These are phyloP conservation scores for Kockiozyma suomiensis DNA, from an alignment of 805 yeast genomes.

Conservation along the genomic window DNA sequence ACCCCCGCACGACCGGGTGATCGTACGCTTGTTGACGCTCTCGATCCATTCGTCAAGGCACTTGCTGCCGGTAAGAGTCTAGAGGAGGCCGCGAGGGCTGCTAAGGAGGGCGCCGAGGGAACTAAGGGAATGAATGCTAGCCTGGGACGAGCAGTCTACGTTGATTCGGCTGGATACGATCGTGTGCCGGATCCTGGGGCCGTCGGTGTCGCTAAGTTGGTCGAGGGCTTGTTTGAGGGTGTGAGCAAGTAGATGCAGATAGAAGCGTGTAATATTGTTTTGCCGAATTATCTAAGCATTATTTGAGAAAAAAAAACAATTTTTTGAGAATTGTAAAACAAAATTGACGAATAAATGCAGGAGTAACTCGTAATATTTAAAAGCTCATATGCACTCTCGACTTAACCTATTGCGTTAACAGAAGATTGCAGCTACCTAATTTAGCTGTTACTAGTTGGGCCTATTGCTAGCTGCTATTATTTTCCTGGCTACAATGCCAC, in stretches of 20 bases:
- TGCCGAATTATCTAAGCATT: too few species aligned
- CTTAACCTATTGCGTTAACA: too few species aligned
- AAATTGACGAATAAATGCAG: too few species aligned
- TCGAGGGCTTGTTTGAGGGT: conserved; percentile 47
- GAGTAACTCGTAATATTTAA: too few species aligned
- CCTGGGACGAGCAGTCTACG: conserved; percentile 94
- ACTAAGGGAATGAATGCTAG: conserved; percentile 78
- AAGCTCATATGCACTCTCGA: too few species aligned
- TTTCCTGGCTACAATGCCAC: too few species aligned
- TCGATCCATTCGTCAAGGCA: conserved; percentile 80
- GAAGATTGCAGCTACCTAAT: too few species aligned
- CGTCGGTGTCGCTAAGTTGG: conserved; percentile 70
- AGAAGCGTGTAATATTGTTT: neutral
- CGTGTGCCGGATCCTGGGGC: conserved; percentile 92
- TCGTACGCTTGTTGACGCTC: conserved; percentile 83
- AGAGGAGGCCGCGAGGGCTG: conserved; percentile 64
- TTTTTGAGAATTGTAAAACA: too few species aligned
- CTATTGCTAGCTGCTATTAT: too few species aligned
- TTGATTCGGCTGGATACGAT: conserved; percentile 48
- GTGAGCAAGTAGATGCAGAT: neutral
- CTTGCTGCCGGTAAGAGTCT: conserved; percentile 57
- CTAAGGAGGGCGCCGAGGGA: conserved; percentile 70
- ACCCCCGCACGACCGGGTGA: conserved; percentile 90
- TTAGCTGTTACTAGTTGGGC: too few species aligned
- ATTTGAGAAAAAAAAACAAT: too few species aligned